Percentiles rank a stretch among this genome's conserved stretches.
These are phyloP conservation scores for Phytophthora syringae DNA, from an alignment of 352 stramenopile genomes.

Conservation along the genomic window DNA sequence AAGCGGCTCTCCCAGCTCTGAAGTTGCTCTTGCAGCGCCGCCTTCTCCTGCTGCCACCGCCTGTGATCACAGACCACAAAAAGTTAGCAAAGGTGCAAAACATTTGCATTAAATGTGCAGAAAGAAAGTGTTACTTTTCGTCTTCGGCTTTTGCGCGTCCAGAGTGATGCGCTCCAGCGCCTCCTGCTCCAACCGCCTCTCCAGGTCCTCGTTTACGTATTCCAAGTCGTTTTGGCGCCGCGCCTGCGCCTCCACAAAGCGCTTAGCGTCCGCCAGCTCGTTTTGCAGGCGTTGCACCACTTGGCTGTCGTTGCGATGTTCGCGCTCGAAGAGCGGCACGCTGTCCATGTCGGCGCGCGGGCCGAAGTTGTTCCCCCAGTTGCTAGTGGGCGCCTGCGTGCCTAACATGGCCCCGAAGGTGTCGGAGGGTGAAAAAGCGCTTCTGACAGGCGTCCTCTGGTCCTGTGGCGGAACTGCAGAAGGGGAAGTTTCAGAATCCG, in stretches of 20 bases:
- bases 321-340: conserved; percentile 86
- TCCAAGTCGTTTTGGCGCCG: conserved; percentile 86
- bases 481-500: conserved; percentile 9
- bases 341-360: conserved; percentile 75
- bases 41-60: conserved; percentile 74
- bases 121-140: too few relatives aligned
- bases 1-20: conserved; percentile 75
- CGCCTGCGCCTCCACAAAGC: conserved; percentile 83
- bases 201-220: conserved; percentile 89
- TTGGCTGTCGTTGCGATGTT: conserved; percentile 87
- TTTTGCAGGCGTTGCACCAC: conserved; percentile 85
- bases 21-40: conserved; percentile 64
- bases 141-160: conserved; percentile 85
- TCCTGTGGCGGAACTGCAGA: conserved; percentile 23
- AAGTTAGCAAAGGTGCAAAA: too few relatives aligned
- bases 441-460: conserved; percentile 19
- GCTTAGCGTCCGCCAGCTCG: conserved; percentile 85
- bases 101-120: too few relatives aligned
- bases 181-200: conserved; percentile 83
- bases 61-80: conserved; percentile 29
- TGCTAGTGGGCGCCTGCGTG: conserved; percentile 44
- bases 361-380: conserved; percentile 62
- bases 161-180: conserved; percentile 84
- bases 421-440: too few relatives aligned
- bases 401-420: conserved; percentile 51